Conservation (phyloP, 805 yeast species). For the Metschnikowia matae region DNA sequence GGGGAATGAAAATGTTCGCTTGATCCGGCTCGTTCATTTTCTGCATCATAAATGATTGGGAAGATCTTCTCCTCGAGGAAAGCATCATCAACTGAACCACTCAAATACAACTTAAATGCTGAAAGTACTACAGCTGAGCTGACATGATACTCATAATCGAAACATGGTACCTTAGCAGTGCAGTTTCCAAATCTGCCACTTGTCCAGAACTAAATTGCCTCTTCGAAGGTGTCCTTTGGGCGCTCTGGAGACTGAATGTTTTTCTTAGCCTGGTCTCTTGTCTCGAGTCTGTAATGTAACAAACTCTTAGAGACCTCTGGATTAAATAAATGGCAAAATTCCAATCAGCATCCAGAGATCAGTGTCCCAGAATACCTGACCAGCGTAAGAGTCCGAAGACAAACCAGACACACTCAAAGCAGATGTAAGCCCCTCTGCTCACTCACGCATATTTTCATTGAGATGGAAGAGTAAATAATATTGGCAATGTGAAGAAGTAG, state of each 20-base stretch:
- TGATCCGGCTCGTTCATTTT: constrained; percentile 26
- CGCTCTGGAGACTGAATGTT: constrained; percentile 42
- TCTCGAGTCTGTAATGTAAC: constrained; percentile 53
- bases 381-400: constrained; percentile 81
- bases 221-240: constrained; percentile 40
- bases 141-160: constrained; percentile 78
- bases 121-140: constrained; percentile 71
- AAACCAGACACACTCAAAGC: constrained; percentile 70
- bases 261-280: constrained; percentile 56
- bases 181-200: constrained; percentile 79
- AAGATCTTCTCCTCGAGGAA: constrained; percentile 52
- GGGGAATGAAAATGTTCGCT: no score
- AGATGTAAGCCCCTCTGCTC: constrained; percentile 50
- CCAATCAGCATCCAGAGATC: constrained; percentile 82
- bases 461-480: constrained; percentile 55
- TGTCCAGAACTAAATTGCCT: constrained; percentile 81
- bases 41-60: constrained; percentile 70
- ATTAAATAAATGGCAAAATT: constrained; percentile 59
- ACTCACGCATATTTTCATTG: constrained; percentile 59
- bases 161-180: constrained; percentile 81
- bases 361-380: constrained; percentile 86
- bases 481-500: no score
- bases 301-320: constrained; percentile 63
- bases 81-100: constrained; percentile 58
- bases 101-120: constrained; percentile 60